Base-by-base conservation (phyloP, 148 eudicot species). In the Drosera capensis region DNA sequence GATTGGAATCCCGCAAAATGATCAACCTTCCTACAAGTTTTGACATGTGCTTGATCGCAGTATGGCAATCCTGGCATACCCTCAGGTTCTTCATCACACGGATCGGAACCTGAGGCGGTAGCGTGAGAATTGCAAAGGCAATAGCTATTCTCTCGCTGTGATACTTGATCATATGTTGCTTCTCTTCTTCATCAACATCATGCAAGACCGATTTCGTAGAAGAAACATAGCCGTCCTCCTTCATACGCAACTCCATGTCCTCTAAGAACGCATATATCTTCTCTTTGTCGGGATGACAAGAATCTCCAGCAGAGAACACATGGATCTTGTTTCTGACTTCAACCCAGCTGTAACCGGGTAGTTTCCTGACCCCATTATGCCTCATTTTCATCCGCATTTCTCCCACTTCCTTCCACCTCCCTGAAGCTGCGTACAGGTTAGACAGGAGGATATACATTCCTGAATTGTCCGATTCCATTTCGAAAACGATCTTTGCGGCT, bases 111-210 rank as follows among this genome's bases (percentile, higher is more conserved):
- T 49, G 49, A 29, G 49, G 41, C 4, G 77, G 66, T 30, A 55
- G 46, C 3, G 51, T 48, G 34, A 71, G 34, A 60, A 71, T 46
- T 44, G 68, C 77, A 47, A 58, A 71, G 19, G 72, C 72, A 29
- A 71, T 68, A 8, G 77, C 76, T 45, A 71, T 39, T 40, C 55
- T 67, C 47, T 71, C 77, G 24, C 77, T 71, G 25, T 71, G 77
- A 47, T 71, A 57, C 59, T 63, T 71, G 52, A 71, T 68, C 77
- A 67, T 58, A 26, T 67, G 68, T 54, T 58, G 65, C 22, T 71
- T 71, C 54, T 71, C 68, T 57, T 71, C 72, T 51, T 71, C 77
- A 30, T 71, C 77, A 6, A 71, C 72, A 44, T 71, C 77, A 55
- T 71, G 77, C 23, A 71, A 48, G 16, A 71, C 72, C 42, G 51